phyloP scores from a whole-genome alignment of 2,329 filamentous ascomycete species.

The Penicillium sp. region DNA sequence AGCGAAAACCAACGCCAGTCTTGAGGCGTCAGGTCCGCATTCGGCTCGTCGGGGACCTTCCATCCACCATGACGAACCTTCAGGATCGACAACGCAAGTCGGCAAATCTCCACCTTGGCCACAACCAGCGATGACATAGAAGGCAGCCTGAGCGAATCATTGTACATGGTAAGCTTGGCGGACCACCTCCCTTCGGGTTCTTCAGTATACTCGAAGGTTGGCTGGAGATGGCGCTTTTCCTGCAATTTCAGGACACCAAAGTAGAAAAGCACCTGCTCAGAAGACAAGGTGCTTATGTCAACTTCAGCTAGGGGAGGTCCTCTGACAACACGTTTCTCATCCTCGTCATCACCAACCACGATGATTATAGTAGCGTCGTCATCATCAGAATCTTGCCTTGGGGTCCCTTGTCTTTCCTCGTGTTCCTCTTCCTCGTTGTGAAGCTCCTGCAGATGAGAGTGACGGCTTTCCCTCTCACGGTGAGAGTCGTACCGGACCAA shows the following conservation, averaged over 20 bases:
- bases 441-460: not conserved
- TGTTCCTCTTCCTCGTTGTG: not conserved
- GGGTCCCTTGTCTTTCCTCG: not conserved
- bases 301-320: constrained; percentile 11
- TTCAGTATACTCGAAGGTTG: constrained; percentile 23
- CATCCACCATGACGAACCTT: constrained; percentile 22
- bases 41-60: constrained; percentile 26
- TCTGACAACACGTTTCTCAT: not conserved
- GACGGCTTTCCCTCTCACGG: not conserved
- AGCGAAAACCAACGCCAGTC: constrained; percentile 26
- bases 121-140: constrained; percentile 13
- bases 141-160: constrained; percentile 20
- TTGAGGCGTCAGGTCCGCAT: constrained; percentile 12
- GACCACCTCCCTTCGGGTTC: constrained; percentile 21
- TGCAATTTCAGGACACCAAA: constrained; percentile 29
- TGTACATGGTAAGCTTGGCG: constrained; percentile 26
- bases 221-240: constrained; percentile 18
- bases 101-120: constrained; percentile 25
- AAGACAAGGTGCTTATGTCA: constrained; percentile 13
- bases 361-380: constrained; percentile 25
- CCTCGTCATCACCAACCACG: constrained; percentile 17
- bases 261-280: constrained; percentile 25
- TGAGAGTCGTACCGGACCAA: not conserved
- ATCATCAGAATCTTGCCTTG: not conserved
- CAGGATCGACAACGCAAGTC: constrained; percentile 25